A percentile compares a stretch with the other conserved stretches of the same genome.
Conservation (phyloP, 495 filamentous ascomycete species). For the Penicillium bialowiezense region DNA sequence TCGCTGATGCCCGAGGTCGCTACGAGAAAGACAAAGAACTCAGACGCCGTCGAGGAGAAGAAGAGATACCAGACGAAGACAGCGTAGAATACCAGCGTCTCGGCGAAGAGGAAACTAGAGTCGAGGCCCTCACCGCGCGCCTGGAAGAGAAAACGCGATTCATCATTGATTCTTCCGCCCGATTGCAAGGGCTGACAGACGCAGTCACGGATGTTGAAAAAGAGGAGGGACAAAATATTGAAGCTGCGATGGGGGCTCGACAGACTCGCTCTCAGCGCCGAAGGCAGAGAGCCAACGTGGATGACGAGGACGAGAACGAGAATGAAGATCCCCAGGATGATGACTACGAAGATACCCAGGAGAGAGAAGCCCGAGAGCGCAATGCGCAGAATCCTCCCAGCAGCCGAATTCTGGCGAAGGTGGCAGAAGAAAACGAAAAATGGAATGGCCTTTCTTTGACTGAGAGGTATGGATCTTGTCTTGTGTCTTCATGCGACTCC, state of each 20-base stretch:
- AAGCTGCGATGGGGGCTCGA: constrained; percentile 7
- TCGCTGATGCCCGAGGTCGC: constrained; percentile 31
- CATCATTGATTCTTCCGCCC: constrained; percentile 38
- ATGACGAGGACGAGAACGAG: constrained; percentile 19
- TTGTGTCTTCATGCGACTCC: not conserved
- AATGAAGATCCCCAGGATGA: constrained; percentile 24
- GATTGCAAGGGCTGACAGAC: constrained; percentile 30
- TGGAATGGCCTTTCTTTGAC: constrained; percentile 38
- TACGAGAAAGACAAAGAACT: constrained; percentile 29
- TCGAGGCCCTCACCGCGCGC: constrained; percentile 30
- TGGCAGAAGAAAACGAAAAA: constrained; percentile 22
- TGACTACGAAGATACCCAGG: constrained; percentile 26
- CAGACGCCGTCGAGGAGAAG: constrained; percentile 3
- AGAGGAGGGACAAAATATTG: constrained; percentile 20
- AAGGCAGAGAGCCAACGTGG: constrained; percentile 14
- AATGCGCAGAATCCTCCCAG: constrained; percentile 23
- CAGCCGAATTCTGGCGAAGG: constrained; percentile 24
- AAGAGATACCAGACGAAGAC: constrained; percentile 7
- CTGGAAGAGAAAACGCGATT: constrained; percentile 39
- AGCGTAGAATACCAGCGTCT: constrained; percentile 23
- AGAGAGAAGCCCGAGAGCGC: constrained; percentile 18
- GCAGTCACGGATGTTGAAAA: constrained; percentile 30
- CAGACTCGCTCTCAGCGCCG: constrained; percentile 18
- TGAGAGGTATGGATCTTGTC: constrained; percentile 25
- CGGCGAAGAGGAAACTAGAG: constrained; percentile 25